A percentile compares a stretch with the other conserved stretches of the same genome.
Evolutionary conservation across 164 flowering plant genomes (phyloP).

Genomic region (Stephania yunnanensis): DNA sequence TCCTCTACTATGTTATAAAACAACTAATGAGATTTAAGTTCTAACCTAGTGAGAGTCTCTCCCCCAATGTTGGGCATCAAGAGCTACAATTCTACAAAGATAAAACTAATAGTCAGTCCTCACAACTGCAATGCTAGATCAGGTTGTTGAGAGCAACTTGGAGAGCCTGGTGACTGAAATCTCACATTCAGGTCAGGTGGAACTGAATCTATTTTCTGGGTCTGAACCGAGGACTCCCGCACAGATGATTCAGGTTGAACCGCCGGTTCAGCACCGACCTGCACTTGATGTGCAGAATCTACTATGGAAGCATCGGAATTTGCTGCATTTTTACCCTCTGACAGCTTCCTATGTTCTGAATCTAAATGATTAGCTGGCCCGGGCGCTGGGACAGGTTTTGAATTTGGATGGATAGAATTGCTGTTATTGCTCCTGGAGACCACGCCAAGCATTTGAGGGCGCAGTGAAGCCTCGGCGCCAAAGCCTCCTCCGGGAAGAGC

Average conservation of each 20-base stretch:
- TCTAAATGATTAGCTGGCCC: slow-evolving; percentile 7
- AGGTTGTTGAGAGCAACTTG: slow-evolving; percentile 37
- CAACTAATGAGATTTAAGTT: not conserved
- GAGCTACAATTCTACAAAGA: not conserved
- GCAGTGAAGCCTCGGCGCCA: slow-evolving; percentile 9
- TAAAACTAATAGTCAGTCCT: slow-evolving; percentile 11
- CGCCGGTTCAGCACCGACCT: slow-evolving; percentile 7
- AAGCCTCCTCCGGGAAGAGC: not conserved
- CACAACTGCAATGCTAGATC: slow-evolving; percentile 69
- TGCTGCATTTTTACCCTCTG: slow-evolving; percentile 16
- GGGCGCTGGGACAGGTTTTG: not conserved
- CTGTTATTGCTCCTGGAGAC: slow-evolving; percentile 18
- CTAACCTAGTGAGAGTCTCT: not conserved
- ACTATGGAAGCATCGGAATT: slow-evolving; percentile 13
- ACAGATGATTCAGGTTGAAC: slow-evolving; percentile 23
- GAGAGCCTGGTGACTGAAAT: slow-evolving; percentile 50
- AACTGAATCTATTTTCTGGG: slow-evolving; percentile 28
- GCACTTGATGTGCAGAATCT: slow-evolving; percentile 15
- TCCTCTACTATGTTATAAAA: not conserved
- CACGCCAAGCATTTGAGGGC: slow-evolving; percentile 19
- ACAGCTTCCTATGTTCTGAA: slow-evolving; percentile 18
- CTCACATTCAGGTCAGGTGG: slow-evolving; percentile 55
- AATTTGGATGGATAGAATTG: slow-evolving; percentile 10
- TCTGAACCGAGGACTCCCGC: slow-evolving; percentile 19
- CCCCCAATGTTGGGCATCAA: not conserved